Conservation (phyloP, 345 rosid genomes). For the Eucalyptus paniculata region DNA sequence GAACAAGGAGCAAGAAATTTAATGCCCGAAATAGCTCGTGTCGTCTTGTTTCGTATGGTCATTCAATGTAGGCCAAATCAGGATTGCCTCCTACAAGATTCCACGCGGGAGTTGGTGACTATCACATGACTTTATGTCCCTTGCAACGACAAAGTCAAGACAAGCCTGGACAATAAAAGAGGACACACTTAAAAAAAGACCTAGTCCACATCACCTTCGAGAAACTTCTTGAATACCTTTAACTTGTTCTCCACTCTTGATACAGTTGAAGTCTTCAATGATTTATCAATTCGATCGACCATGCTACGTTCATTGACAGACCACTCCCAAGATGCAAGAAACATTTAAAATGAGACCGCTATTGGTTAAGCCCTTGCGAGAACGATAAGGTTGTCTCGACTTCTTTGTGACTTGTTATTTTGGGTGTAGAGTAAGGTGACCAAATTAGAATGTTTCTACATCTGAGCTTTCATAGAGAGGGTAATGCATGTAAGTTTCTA, state of each 20-base stretch:
- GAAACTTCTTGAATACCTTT: neutral
- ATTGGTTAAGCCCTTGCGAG: neutral
- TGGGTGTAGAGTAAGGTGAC: neutral
- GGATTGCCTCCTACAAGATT: neutral
- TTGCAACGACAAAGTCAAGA: neutral
- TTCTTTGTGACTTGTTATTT: neutral
- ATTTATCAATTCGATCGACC: neutral
- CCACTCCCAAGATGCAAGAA: neutral
- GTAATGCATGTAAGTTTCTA: neutral
- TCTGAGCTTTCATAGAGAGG: neutral
- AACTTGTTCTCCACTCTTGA: neutral
- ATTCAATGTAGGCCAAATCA: neutral
- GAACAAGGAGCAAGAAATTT: neutral
- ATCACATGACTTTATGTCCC: neutral
- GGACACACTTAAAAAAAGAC: neutral
- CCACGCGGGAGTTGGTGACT: neutral
- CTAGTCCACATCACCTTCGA: neutral
- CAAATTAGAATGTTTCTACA: neutral
- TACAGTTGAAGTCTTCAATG: neutral
- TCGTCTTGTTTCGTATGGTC: neutral
- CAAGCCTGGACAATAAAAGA: neutral
- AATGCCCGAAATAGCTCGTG: neutral
- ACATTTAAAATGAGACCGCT: neutral
- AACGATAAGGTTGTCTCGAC: neutral
- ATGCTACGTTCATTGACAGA: neutral